Base-by-base conservation (phyloP, 495 filamentous ascomycete genomes). In the Parmelia sp. region DNA sequence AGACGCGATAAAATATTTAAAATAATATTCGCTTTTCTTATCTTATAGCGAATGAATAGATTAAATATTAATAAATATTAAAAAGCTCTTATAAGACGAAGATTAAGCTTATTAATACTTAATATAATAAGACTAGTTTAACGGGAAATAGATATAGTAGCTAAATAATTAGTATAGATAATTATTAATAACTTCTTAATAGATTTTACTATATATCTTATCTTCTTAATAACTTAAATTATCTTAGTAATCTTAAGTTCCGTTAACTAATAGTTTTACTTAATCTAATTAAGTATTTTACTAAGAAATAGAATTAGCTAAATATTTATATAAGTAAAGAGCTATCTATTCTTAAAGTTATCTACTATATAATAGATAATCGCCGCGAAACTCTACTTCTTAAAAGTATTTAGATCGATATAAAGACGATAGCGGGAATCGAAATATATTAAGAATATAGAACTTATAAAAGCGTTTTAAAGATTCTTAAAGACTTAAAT, bases 161-260 rank as follows among this genome's bases (percentile, higher is more conserved):
- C 19, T 57, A 40, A 55, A 12, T 61, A 42, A 42, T 65, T 27
- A 7, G 17, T 61, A 61, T 53, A 65, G 6, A 65, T 57, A 23
- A 51, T 36, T 47, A 33, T 44, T 2, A 44, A 21, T 10, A 8
- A 19, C 36, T 56, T 39, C 14, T 45, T 55, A 36, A 49, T 64
- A 9, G 17, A 58, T 5, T 45, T 19, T 0, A 64, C 23, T n/a
- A 58, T 27, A 35, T 64, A 49, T 9, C 19, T 5, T 12, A 58
- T 17, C 25, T 58, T 33, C 6, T 58, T 47, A 37, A 58, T 58
- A 31, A 64, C 29, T 7, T 47, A 58, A 17, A 64, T 51, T n/a
- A 64, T 15, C 12, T 11, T 23, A n/a, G 7, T 9, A 1, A 64
- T n/a, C 14, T 58, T 21, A 23, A 47, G 14, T 25, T 58, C 14